Evolutionary conservation across 768 basidiomycete genomes (phyloP).

Genomic region (Amyloporia xantha): DNA sequence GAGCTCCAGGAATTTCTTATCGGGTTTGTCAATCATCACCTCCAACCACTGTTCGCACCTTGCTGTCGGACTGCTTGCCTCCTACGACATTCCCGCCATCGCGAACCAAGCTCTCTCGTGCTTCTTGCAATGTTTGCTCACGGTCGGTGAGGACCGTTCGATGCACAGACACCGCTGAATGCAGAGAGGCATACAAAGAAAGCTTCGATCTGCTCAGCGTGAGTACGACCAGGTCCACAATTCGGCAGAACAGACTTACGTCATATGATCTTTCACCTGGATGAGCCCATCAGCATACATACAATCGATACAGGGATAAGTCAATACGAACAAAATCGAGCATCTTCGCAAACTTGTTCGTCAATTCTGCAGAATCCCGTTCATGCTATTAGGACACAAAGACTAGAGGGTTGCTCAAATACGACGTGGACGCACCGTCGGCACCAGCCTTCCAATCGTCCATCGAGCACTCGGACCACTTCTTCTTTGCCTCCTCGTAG

Average conservation of each 20-base stretch:
- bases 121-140: constrained; percentile 31
- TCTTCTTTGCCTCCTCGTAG: constrained; percentile 38
- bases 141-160: constrained; percentile 33
- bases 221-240: too few relatives aligned
- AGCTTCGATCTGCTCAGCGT: constrained; percentile 36
- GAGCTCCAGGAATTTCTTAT: neutral
- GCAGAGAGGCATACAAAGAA: constrained; percentile 38
- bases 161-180: constrained; percentile 37
- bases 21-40: neutral
- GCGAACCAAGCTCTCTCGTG: constrained; percentile 29
- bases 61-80: neutral
- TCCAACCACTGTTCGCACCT: too few relatives aligned
- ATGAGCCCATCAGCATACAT: too few relatives aligned
- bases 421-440: constrained; percentile 31
- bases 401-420: neutral
- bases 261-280: constrained; percentile 43
- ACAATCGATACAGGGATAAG: neutral
- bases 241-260: too few relatives aligned
- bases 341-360: constrained; percentile 34
- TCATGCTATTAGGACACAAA: neutral
- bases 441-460: constrained; percentile 53
- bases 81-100: constrained; percentile 35
- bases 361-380: constrained; percentile 35
- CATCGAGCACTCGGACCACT: constrained; percentile 43
- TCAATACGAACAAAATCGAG: constrained; percentile 41